Evolutionary conservation across 257 asterid genomes (phyloP).

Genomic region (Nicotiana noctiflora): DNA sequence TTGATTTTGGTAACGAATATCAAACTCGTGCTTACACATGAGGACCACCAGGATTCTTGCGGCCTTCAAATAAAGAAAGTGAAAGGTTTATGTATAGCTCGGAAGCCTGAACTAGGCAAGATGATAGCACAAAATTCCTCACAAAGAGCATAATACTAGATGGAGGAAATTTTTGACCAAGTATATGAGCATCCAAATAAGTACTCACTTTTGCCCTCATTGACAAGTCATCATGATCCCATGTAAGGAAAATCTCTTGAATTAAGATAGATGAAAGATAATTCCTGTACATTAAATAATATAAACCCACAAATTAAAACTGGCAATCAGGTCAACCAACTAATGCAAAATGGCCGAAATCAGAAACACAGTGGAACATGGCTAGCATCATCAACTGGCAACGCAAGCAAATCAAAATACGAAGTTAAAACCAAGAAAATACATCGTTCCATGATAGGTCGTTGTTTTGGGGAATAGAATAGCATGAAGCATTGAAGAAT

Average conservation of each 20-base stretch:
- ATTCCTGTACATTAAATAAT: conserved; percentile 45
- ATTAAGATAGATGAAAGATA: conserved; percentile 89
- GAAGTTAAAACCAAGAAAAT: background rate
- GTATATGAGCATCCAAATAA: conserved; percentile 8
- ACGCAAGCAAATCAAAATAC: background rate
- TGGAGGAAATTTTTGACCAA: conserved; percentile 3
- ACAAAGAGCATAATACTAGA: background rate
- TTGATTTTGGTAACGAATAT: conserved; percentile 90
- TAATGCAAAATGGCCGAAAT: background rate
- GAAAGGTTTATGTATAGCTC: conserved; percentile 9
- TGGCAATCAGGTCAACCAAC: background rate
- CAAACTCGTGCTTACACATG: conserved; percentile 96
- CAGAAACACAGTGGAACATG: background rate
- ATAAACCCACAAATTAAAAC: background rate
- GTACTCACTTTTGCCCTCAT: conserved; percentile 89
- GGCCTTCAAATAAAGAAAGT: conserved; percentile 49
- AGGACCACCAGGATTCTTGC: conserved; percentile 89
- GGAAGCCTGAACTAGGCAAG: conserved; percentile 6
- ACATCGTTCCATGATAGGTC: background rate
- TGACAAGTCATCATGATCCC: conserved; percentile 96
- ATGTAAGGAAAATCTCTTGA: conserved; percentile 97
- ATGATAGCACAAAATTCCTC: background rate
- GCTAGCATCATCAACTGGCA: background rate
- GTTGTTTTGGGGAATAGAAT: background rate
- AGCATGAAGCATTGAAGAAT: background rate